Evolutionary conservation across 83 land plant genomes (phyloP), one percentile per base, ranked within the genome.

Genomic region (Picea abies): DNA sequence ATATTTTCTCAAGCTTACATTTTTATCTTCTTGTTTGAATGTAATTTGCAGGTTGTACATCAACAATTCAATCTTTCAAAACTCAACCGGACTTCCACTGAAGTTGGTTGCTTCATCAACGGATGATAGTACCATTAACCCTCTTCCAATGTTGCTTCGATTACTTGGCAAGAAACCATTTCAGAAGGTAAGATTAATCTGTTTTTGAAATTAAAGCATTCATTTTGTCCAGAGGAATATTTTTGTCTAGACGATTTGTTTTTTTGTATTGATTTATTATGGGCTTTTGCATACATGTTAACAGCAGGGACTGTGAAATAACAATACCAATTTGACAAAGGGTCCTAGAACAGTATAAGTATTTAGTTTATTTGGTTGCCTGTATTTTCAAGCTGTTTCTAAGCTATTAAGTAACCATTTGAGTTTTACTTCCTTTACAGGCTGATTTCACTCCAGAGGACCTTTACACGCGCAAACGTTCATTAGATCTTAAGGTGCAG

Each of bases 371-470:
- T 49, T 75, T 75, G 60, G 60, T 49, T 75, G 15, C 60, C 7
- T 75, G 78, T 44, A 8, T 75, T 44, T 4, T n/a, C 22, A 49
- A 12, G 32, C 29, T 49, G 17, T 2, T 22, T 75, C 16, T 47
- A 47, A 23, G 29, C 1, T 22, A 44, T 75, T 75, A 49, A 17
- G 23, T 25, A 11, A 4, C 44, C 16, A 76, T 23, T n/a, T 81
- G 70, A 16, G 68, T 22, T 37, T 60, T 72, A 83, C 71, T n/a
- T 25, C 79, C 19, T 63, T 52, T 64, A 22, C 82, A 95, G 98
- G 98, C 97, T 47, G 97, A 93, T 39, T 96, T 92, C 83, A 92
- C 95, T 60, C 97, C 97, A 52, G 94, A 92, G 52, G 95, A 94
- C 39, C 88, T 95, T 23, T 87, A 88, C 67, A 84, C 84, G 52